These are phyloP conservation scores for Botrytis galanthina DNA, from an alignment of 2,329 filamentous ascomycete genomes.

Conservation along the genomic window DNA sequence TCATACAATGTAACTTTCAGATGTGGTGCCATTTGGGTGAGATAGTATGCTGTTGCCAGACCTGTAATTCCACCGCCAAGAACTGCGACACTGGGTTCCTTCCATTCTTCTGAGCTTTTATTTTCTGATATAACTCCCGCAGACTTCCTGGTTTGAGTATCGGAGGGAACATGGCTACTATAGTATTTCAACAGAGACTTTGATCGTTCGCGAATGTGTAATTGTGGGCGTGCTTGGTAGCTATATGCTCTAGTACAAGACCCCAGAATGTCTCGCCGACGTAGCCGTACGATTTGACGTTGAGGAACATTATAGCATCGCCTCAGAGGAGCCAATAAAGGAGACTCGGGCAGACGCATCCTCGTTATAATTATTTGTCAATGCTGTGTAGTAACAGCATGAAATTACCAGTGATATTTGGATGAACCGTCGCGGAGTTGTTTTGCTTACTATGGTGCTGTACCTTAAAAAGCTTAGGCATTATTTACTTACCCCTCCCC, in stretches of 20 bases:
- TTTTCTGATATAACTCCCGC: neutral
- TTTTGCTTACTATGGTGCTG: neutral
- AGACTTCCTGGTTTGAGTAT: neutral
- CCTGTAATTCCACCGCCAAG: conserved; percentile 83
- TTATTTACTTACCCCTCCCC: neutral
- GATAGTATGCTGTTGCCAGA: conserved; percentile 73
- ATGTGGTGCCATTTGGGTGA: conserved; percentile 65
- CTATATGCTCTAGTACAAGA: conserved; percentile 12
- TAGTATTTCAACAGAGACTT: neutral
- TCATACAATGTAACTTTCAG: conserved; percentile 82
- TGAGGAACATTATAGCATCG: conserved; percentile 31
- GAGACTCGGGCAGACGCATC: conserved; percentile 31
- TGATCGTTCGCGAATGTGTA: conserved; percentile 1
- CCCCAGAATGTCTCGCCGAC: neutral
- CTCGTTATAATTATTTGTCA: conserved; percentile 29
- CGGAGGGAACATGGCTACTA: neutral
- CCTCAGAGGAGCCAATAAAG: conserved; percentile 32
- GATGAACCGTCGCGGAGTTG: neutral
- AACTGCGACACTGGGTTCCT: conserved; percentile 53
- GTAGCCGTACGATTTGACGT: conserved; percentile 23
- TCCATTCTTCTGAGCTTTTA: neutral
- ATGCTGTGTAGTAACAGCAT: neutral
- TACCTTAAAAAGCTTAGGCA: neutral
- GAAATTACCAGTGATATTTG: neutral
- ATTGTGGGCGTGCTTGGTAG: conserved; percentile 6